phyloP scores from a whole-genome alignment of 257 asterid species.

The Cruciata laevipes region DNA sequence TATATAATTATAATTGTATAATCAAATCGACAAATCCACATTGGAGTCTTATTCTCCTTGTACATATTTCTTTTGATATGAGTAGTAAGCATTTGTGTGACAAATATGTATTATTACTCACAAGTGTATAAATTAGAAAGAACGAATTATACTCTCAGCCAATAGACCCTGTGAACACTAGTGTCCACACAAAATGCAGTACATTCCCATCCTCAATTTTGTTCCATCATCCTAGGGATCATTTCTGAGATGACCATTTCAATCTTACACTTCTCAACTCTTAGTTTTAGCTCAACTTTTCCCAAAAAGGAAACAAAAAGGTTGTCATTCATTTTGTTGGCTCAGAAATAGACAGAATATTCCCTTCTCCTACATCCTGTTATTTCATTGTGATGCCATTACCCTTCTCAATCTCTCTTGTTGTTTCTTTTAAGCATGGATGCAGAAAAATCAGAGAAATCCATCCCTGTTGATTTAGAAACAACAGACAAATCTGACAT shows the following conservation, averaged over 20 bases:
- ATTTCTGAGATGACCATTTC: constrained; percentile 27
- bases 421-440: constrained; percentile 21
- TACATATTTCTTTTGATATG: no score
- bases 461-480: not conserved
- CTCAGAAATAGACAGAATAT: no score
- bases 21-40: no score
- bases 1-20: no score
- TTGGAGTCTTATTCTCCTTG: no score
- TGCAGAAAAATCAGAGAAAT: constrained; percentile 19
- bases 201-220: not conserved
- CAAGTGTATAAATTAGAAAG: not conserved
- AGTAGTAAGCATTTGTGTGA: no score
- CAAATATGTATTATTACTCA: no score
- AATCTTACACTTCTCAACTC: constrained; percentile 1
- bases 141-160: not conserved
- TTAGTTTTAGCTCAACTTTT: not conserved
- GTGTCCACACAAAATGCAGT: not conserved
- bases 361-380: no score
- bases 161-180: not conserved
- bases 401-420: not conserved
- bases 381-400: not conserved
- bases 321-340: no score
- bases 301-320: not conserved
- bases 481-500: not conserved
- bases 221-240: not conserved